Base-by-base conservation (phyloP, 768 basidiomycete species). In the Termitomyces sp. region DNA sequence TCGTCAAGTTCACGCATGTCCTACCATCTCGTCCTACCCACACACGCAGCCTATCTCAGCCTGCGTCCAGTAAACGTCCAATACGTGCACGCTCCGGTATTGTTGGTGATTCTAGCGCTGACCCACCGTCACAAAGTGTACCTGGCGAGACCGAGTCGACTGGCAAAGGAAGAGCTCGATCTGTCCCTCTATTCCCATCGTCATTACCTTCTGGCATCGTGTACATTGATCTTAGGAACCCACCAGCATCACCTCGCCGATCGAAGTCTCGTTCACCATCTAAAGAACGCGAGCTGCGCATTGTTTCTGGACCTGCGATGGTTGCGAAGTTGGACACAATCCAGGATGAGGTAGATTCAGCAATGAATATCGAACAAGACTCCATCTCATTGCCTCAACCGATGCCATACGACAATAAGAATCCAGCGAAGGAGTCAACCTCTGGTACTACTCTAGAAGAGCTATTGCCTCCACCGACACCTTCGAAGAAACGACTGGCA, bases 151-250 rank as follows among this genome's bases (percentile, higher is more conserved):
- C 62, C 43, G 56, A 50, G 11, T 29, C 44, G 32, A 53, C 69
- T 10, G 57, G 63, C 35, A 75, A 70, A 59, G 66, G 65, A 45
- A 73, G 80, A 56, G 78, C 80, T 5, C 75, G 71, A 45, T 81
- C 79, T 34, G 77, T 82, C 3, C 79, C 79, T 16, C 56, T 78
- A 34, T 77, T 78, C 51, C 66, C 72, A 34, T 58, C 70, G 11
- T 64, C 64, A 29, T 57, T 61, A 10, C 58, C 69, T 44, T 50
- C 62, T 17, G 46, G 37, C 16, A 54, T 72, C 14, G 68, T 72
- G 19, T 74, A 69, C 32, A 71, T 80, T 41, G 78, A 81, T 65
- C 70, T 80, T 51, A 70, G 71, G 52, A 77, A 77, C 50, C 74
- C 72, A 9, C 76, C 77, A 11, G 59, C 68, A 4, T 78, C 77